These are phyloP conservation scores for Amphicarpaea edgeworthii DNA, from an alignment of 306 rosid genomes.

Conservation along the genomic window DNA sequence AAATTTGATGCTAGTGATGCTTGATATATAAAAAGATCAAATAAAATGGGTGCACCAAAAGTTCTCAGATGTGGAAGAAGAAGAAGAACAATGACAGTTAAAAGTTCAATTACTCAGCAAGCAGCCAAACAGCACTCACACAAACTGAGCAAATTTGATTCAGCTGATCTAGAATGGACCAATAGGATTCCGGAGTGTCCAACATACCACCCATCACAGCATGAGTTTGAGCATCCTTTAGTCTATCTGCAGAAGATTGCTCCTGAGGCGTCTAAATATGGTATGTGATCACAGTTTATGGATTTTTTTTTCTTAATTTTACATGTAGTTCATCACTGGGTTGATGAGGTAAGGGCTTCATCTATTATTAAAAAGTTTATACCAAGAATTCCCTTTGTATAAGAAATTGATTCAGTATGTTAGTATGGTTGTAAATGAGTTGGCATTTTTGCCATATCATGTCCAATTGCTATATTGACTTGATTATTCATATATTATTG, in stretches of 20 bases:
- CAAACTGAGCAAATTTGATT: constrained; percentile 29
- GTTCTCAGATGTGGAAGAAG: constrained; percentile 15
- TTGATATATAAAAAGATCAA: not conserved
- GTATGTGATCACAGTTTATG: constrained; percentile 33
- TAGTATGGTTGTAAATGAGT: not conserved
- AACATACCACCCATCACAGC: constrained; percentile 47
- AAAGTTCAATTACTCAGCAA: not conserved
- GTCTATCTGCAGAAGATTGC: constrained; percentile 51
- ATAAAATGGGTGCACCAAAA: constrained; percentile 26
- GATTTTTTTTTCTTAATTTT: not conserved
- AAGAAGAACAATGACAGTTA: not conserved
- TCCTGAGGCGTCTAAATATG: constrained; percentile 48
- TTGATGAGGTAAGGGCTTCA: constrained; percentile 3
- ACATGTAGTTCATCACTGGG: not conserved
- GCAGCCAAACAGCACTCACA: not conserved
- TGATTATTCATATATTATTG: not conserved
- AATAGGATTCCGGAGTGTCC: constrained; percentile 50
- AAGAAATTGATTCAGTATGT: not conserved
- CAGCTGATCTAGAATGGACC: constrained; percentile 44
- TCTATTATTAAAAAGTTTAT: not conserved
- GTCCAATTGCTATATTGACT: not conserved
- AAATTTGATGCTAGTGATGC: not conserved
- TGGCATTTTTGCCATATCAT: not conserved
- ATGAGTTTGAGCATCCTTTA: constrained; percentile 51
- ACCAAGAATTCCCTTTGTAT: not conserved